phyloP scores from a whole-genome alignment of 768 basidiomycete genomes.

The Roridomyces roridus region DNA sequence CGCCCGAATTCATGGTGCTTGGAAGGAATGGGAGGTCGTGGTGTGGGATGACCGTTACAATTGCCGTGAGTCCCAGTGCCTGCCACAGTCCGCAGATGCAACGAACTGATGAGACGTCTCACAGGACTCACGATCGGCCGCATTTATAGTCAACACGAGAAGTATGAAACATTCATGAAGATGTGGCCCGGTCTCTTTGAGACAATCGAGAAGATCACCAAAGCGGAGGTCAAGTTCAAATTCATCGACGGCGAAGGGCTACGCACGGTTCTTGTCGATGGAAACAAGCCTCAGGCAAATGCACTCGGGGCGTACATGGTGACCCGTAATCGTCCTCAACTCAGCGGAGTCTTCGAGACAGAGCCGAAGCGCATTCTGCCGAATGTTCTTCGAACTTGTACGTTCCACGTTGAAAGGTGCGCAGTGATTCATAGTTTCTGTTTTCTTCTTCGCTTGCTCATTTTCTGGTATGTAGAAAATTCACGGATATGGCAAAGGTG shows the following conservation, averaged over 20 bases:
- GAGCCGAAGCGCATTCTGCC: conserved; percentile 20
- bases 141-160: conserved; percentile 24
- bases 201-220: conserved; percentile 24
- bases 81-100: background rate
- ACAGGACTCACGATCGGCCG: conserved; percentile 24
- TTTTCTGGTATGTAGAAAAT: background rate
- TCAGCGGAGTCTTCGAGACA: conserved; percentile 20
- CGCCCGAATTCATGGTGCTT: conserved; percentile 14
- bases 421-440: background rate
- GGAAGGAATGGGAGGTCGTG: conserved; percentile 32
- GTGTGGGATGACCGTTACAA: conserved; percentile 24
- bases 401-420: conserved; percentile 24
- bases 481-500: conserved; percentile 1
- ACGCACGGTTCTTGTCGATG: conserved; percentile 24
- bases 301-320: conserved; percentile 20
- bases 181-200: conserved; percentile 25
- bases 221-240: conserved; percentile 21
- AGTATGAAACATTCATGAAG: conserved; percentile 15
- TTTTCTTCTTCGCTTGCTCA: background rate
- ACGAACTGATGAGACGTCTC: background rate
- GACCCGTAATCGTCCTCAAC: conserved; percentile 5
- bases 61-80: conserved; percentile 10
- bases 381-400: conserved; percentile 21
- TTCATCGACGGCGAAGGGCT: conserved; percentile 26
- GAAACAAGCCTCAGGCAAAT: conserved; percentile 26